Evolutionary conservation across 2,329 filamentous ascomycete species (phyloP).

Genomic region (Teratosphaeria zuluensis): DNA sequence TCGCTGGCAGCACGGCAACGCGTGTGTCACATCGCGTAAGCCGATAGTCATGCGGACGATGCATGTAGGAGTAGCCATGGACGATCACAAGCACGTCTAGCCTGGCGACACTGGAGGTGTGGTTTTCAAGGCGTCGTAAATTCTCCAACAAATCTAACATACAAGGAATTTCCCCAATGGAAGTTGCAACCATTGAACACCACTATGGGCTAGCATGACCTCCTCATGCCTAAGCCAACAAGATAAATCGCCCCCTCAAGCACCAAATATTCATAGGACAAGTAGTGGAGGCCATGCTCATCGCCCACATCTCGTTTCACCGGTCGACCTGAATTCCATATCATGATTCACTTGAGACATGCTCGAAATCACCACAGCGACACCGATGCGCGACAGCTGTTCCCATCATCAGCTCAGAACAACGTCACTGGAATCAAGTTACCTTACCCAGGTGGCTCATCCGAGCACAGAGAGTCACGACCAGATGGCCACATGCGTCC

Average conservation of each 20-base stretch:
- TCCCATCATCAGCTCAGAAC: not conserved
- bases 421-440: not conserved
- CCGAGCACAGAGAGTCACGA: not conserved
- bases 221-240: not conserved
- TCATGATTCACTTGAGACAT: not conserved
- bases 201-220: not conserved
- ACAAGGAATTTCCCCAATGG: not conserved
- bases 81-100: not conserved
- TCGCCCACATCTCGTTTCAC: not conserved
- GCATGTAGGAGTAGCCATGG: not conserved
- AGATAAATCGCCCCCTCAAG: not conserved
- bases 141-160: not conserved
- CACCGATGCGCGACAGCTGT: not conserved
- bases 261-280: not conserved
- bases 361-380: not conserved
- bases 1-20: too few species aligned
- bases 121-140: not conserved
- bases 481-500: not conserved
- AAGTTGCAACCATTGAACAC: not conserved
- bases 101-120: not conserved
- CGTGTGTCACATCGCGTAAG: too few species aligned
- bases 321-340: not conserved
- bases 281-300: not conserved
- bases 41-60: not conserved
- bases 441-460: not conserved